A percentile compares a stretch with the other conserved stretches of the same genome.
phyloP scores from a whole-genome alignment of 1,284 basidiomycete genomes.

The Ceratobasidium papillatum region DNA sequence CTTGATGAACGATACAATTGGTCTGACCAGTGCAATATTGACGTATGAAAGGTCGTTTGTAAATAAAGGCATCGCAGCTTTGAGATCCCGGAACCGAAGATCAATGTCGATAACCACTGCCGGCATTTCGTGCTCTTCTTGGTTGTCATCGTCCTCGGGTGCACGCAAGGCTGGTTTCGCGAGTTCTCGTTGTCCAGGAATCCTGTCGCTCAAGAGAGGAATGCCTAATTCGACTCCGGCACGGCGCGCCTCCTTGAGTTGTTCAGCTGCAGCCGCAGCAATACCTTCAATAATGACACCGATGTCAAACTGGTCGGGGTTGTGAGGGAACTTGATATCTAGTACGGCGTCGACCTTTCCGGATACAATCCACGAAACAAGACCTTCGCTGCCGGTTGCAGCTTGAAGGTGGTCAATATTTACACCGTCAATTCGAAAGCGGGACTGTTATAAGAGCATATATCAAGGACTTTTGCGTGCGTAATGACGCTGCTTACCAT shows the following conservation, averaged over 20 bases:
- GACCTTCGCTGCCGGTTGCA: slow-evolving; percentile 82
- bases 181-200: slow-evolving; percentile 88
- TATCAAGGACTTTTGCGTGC: background rate
- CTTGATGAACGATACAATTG: slow-evolving; percentile 99
- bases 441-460: slow-evolving; percentile 64
- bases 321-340: slow-evolving; percentile 95
- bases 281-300: slow-evolving; percentile 92
- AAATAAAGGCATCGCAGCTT: slow-evolving; percentile 94
- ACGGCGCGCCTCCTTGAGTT: slow-evolving; percentile 43
- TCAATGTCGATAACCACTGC: slow-evolving; percentile 88
- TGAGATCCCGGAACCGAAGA: slow-evolving; percentile 93
- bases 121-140: slow-evolving; percentile 41
- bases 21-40: slow-evolving; percentile 93
- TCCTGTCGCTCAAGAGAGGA: slow-evolving; percentile 65
- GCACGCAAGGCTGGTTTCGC: slow-evolving; percentile 87
- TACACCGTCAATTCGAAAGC: slow-evolving; percentile 95
- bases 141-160: slow-evolving; percentile 58
- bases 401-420: slow-evolving; percentile 96
- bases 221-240: slow-evolving; percentile 30
- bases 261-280: slow-evolving; percentile 61
- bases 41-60: slow-evolving; percentile 87
- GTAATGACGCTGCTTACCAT: slow-evolving; percentile 69
- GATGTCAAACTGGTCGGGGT: slow-evolving; percentile 79
- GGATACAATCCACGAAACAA: slow-evolving; percentile 95
- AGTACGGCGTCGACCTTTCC: slow-evolving; percentile 97